phyloP scores from a whole-genome alignment of 106 monocot genomes.

The Dioscorea zingiberensis region DNA sequence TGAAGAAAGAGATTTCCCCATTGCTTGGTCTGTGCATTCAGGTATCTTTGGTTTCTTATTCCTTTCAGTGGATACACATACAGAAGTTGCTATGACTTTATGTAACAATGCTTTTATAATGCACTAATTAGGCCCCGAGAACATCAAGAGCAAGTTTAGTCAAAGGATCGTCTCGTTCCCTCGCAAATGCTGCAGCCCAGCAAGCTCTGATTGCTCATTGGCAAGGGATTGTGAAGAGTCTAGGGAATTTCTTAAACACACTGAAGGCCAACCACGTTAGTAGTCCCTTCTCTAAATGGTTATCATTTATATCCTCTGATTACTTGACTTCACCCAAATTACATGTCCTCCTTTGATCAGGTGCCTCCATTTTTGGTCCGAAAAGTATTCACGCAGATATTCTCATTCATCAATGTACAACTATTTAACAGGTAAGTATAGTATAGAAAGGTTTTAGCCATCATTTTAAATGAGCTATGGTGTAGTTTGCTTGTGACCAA shows the following conservation, averaged over 20 bases:
- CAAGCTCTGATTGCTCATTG: conserved; percentile 93
- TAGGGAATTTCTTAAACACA: conserved; percentile 73
- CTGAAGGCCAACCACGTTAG: conserved; percentile 89
- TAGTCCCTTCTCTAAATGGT: not conserved
- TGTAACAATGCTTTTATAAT: not conserved
- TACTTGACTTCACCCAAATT: not conserved
- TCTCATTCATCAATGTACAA: conserved; percentile 97
- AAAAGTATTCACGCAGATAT: conserved; percentile 97
- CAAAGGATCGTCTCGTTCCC: conserved; percentile 66
- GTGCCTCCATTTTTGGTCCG: conserved; percentile 95
- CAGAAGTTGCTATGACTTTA: not conserved
- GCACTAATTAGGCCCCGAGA: conserved; percentile 92
- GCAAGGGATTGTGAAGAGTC: conserved; percentile 94
- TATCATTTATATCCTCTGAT: not conserved
- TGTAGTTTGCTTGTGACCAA: not conserved
- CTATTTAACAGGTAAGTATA: conserved; percentile 95
- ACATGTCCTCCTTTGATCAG: conserved; percentile 24
- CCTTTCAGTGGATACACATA: not conserved
- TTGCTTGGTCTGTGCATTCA: conserved; percentile 95
- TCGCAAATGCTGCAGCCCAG: conserved; percentile 64
- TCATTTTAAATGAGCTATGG: no score
- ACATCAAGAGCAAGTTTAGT: conserved; percentile 87
- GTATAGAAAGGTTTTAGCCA: no score
- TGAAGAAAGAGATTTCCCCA: conserved; percentile 98
- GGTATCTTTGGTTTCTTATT: conserved; percentile 25